Conservation (phyloP, 768 basidiomycete species). For the Tylopilus plumbeoviolaceoides region DNA sequence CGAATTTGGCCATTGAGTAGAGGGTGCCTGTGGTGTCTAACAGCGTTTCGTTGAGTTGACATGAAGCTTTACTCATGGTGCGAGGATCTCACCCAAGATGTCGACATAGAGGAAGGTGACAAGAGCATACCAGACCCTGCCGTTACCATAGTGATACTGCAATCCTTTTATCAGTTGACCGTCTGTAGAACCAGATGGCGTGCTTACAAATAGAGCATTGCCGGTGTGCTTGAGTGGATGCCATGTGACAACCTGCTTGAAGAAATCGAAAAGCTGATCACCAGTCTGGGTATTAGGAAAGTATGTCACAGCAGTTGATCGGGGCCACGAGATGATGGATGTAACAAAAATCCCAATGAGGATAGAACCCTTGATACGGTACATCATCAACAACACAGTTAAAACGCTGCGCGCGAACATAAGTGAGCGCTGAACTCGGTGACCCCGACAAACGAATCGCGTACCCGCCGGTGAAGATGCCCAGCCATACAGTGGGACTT, state of each 20-base stretch:
- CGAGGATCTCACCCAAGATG: conserved; percentile 54
- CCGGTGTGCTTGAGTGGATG: conserved; percentile 57
- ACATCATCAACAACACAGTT: conserved; percentile 78
- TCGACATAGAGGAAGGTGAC: conserved; percentile 89
- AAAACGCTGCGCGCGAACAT: conserved; percentile 45
- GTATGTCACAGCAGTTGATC: conserved; percentile 73
- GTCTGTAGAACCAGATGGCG: background rate
- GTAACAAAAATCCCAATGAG: conserved; percentile 80
- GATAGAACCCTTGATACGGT: conserved; percentile 79
- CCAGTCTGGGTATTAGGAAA: conserved; percentile 73
- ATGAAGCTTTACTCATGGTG: background rate
- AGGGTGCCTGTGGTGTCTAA: conserved; percentile 62
- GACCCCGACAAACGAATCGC: conserved; percentile 17
- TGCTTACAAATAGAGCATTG: conserved; percentile 63
- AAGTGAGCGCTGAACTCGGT: conserved; percentile 3
- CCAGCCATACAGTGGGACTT: conserved; percentile 83
- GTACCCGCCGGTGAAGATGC: conserved; percentile 79
- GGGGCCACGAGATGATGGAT: conserved; percentile 86
- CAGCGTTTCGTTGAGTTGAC: background rate
- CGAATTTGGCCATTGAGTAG: conserved; percentile 89
- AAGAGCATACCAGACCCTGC: conserved; percentile 82
- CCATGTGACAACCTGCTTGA: conserved; percentile 81
- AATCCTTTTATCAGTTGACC: conserved; percentile 3
- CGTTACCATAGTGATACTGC: conserved; percentile 54
- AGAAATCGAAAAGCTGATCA: conserved; percentile 73